Evolutionary conservation across 2,329 filamentous ascomycete genomes (phyloP).

Genomic region (Cryphonectria naterciae): DNA sequence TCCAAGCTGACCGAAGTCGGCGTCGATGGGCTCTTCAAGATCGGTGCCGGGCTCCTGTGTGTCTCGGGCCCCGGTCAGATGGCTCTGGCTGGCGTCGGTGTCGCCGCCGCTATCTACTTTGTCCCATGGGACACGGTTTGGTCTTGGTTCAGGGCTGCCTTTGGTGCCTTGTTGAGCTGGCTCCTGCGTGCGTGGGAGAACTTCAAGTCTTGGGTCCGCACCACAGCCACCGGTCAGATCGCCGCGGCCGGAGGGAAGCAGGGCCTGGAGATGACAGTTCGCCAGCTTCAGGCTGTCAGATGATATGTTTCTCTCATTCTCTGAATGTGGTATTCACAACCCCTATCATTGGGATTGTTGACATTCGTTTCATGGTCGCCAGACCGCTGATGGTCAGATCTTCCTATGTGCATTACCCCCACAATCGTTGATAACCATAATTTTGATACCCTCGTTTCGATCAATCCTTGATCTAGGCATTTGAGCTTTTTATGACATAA

Average conservation of each 20-base stretch:
- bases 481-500: not conserved
- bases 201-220: constrained; percentile 24
- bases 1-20: constrained; percentile 21
- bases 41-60: constrained; percentile 26
- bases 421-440: not conserved
- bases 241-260: constrained; percentile 7
- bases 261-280: constrained; percentile 14
- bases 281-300: constrained; percentile 1
- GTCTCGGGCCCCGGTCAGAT: constrained; percentile 26
- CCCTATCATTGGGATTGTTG: not conserved
- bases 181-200: constrained; percentile 28
- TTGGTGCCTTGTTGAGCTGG: constrained; percentile 21
- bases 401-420: not conserved
- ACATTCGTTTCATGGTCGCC: not conserved
- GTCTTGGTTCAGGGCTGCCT: constrained; percentile 26
- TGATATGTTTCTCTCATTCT: not conserved
- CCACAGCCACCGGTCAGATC: constrained; percentile 4
- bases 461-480: not conserved
- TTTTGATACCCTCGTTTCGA: not conserved
- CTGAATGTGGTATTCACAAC: not conserved
- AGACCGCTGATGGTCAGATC: not conserved
- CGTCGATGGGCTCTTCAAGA: constrained; percentile 22
- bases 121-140: constrained; percentile 28
- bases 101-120: constrained; percentile 26
- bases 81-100: constrained; percentile 21